Base-by-base conservation (phyloP, 768 basidiomycete genomes). In the Rhodotorula kratochvilovae region DNA sequence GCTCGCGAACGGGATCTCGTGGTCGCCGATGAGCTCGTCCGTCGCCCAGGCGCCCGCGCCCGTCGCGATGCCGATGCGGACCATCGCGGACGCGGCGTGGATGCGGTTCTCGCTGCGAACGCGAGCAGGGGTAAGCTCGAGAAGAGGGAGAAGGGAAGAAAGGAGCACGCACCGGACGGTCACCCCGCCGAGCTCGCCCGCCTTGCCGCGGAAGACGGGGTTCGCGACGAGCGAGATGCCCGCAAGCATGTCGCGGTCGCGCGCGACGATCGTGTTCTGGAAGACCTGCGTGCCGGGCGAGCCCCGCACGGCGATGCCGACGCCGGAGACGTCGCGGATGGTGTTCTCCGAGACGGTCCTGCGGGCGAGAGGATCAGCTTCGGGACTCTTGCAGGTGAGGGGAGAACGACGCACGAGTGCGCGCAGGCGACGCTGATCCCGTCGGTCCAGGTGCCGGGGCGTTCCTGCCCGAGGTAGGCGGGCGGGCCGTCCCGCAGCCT, bases 341-440 rank as follows among this genome's bases (percentile, higher is more conserved):
- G 69, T 73, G 68, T 79, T 79, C 63, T 78, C 76, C 58, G 79
- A 71, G 10, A 81, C 77, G 35, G 78, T 46, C 2, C 72, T 73
- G 66, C 25, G 17, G 31, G 15, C 19, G 36, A 16, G 29, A 15
- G 5, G 19, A 19, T n/a, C 29, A 62, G 53, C 33, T 7, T 3
- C 48, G 10, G 25, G 35, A 33, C 25, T 2, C 10, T 17, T 23
- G 45, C 19, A 3, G 19, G 0, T 12, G n/a, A 0, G n/a, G 29
- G 36, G 5, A 29, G 29, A 12, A 5, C 10, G 19, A 62, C 72
- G 48, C 36, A 73, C 73, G 73, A 71, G 54, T 48, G 54, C 5
- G 58, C 65, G 61, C 81, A 81, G 10, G 78, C 77, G 21, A 81
- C 68, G 35, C 76, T 77, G 55, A 81, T 78, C 3, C 80, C 81